Conservation (phyloP, 164 flowering plant species). For the Vitis labrusca region DNA sequence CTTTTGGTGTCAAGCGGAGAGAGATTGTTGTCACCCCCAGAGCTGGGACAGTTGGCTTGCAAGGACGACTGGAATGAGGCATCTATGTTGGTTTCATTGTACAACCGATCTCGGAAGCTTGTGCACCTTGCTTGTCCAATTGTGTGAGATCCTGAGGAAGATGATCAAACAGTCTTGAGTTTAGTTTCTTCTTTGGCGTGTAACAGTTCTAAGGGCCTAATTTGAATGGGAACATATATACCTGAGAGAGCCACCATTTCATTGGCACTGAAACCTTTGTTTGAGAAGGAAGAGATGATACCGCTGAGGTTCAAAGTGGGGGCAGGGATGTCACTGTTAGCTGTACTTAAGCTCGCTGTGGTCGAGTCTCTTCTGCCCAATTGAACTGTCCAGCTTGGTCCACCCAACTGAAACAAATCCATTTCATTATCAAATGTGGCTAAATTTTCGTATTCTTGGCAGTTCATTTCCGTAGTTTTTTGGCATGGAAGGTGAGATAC, state of each 20-base stretch:
- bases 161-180: too few species aligned
- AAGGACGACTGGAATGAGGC: neutral
- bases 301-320: conserved; percentile 24
- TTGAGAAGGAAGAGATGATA: conserved; percentile 29
- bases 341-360: conserved; percentile 36
- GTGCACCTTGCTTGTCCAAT: conserved; percentile 7
- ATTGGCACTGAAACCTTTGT: conserved; percentile 26
- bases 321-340: conserved; percentile 34
- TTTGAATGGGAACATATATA: neutral
- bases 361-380: conserved; percentile 44
- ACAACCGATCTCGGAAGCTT: neutral
- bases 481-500: too few species aligned
- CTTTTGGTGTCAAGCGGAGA: neutral
- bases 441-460: too few species aligned
- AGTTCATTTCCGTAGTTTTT: too few species aligned
- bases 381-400: conserved; percentile 33
- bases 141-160: neutral
- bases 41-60: neutral
- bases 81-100: conserved; percentile 1
- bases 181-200: too few species aligned
- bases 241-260: conserved; percentile 46
- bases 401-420: conserved; percentile 30
- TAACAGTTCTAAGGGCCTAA: too few species aligned
- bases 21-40: conserved; percentile 1
- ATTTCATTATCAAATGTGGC: neutral